Conservation (phyloP, 257 asterid species). For the Echium plantagineum region DNA sequence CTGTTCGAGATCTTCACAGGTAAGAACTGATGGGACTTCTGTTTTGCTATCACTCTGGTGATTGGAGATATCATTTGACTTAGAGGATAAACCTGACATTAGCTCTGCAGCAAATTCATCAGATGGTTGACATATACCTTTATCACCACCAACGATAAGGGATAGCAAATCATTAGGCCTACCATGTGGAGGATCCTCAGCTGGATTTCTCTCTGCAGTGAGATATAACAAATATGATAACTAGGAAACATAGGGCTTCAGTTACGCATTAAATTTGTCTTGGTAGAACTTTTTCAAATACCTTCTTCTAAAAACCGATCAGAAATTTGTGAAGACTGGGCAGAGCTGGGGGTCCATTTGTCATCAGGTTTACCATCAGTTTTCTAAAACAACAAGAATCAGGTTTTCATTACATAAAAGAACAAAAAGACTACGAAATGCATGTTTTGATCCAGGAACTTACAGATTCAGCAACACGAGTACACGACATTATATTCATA, state of each 20-base stretch:
- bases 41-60: slow-evolving; percentile 25
- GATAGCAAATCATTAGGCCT: slow-evolving; percentile 58
- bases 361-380: slow-evolving; percentile 21
- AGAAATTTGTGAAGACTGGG: slow-evolving; percentile 62
- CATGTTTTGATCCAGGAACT: slow-evolving; percentile 1
- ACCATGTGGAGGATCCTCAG: slow-evolving; percentile 24
- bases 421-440: not conserved
- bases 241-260: not conserved
- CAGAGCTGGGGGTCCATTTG: slow-evolving; percentile 28
- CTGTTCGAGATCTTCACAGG: slow-evolving; percentile 94
- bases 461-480: not conserved
- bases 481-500: not conserved
- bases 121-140: slow-evolving; percentile 33
- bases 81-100: slow-evolving; percentile 23
- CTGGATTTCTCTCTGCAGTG: slow-evolving; percentile 46
- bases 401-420: not conserved
- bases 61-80: slow-evolving; percentile 36
- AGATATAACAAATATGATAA: slow-evolving; percentile 3
- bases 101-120: slow-evolving; percentile 21
- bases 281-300: slow-evolving; percentile 11
- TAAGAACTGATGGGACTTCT: slow-evolving; percentile 47
- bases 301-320: slow-evolving; percentile 89
- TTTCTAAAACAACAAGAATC: slow-evolving; percentile 26
- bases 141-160: slow-evolving; percentile 55
- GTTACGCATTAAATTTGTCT: slow-evolving; percentile 1